These are phyloP conservation scores for Gossypium armourianum DNA, from an alignment of 441 rosid genomes.

Conservation along the genomic window DNA sequence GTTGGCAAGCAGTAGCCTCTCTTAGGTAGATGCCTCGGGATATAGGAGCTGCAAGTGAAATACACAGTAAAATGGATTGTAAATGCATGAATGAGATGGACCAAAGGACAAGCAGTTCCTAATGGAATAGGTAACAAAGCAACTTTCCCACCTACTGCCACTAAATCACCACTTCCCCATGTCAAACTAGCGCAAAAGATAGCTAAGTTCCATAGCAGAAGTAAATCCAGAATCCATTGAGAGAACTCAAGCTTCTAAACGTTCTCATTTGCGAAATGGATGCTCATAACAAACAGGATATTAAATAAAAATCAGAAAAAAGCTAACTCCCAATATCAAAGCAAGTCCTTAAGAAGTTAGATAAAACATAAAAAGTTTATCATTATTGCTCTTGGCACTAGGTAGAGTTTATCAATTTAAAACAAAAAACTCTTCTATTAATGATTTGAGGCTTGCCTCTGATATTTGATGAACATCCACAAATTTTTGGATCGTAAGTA, in stretches of 20 bases:
- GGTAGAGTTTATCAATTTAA: not conserved
- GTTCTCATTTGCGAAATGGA: not conserved
- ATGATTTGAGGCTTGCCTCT: not conserved
- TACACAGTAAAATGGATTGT: constrained; percentile 7
- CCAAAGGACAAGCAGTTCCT: not conserved
- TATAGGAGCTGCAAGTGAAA: constrained; percentile 52
- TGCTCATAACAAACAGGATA: not conserved
- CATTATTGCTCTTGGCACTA: not conserved
- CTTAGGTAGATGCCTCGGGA: constrained; percentile 83
- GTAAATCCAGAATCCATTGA: not conserved
- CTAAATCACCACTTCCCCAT: not conserved
- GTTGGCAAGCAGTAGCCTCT: constrained; percentile 62
- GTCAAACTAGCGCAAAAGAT: not conserved
- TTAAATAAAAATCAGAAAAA: not conserved
- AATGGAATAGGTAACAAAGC: not conserved
- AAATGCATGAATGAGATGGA: not conserved
- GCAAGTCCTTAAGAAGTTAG: not conserved
- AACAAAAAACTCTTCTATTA: not conserved
- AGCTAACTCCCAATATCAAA: not conserved
- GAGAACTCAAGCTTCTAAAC: not conserved
- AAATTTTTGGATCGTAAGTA: not conserved
- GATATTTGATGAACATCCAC: not conserved
- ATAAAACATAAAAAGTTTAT: not conserved
- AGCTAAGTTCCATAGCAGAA: constrained; percentile 8
- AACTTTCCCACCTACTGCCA: not conserved